These are phyloP conservation scores for Cardamine resedifolia DNA, from an alignment of 345 rosid genomes.

Conservation along the genomic window DNA sequence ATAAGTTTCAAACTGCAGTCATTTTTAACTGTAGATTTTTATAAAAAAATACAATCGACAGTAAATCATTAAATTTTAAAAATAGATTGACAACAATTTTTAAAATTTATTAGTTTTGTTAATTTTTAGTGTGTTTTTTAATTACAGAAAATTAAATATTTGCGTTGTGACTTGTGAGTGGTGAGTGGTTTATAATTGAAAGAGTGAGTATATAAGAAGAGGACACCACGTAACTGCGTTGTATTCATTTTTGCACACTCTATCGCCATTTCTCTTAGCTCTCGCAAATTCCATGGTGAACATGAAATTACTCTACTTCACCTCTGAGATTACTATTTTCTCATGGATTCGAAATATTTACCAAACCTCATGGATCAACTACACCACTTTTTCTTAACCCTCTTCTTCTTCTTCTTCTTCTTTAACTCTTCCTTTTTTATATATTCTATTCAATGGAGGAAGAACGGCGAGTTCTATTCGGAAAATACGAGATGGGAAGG, in stretches of 20 bases:
- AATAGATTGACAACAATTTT: neutral
- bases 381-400: neutral
- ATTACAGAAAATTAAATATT: neutral
- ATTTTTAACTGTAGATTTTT: neutral
- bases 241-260: constrained; percentile 6
- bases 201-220: neutral
- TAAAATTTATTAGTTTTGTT: neutral
- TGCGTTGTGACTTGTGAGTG: neutral
- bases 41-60: no score
- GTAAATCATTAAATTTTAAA: no score
- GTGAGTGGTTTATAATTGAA: neutral
- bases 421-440: neutral
- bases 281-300: neutral
- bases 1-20: neutral
- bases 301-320: constrained; percentile 11
- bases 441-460: constrained; percentile 52
- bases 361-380: neutral
- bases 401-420: neutral
- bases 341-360: neutral
- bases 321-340: neutral
- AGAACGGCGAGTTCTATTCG: constrained; percentile 49
- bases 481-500: constrained; percentile 70
- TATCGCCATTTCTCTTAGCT: neutral
- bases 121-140: no score
- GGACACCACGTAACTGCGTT: neutral